Conservation (phyloP, 768 basidiomycete species). For the Paxillus rubicundulus region DNA sequence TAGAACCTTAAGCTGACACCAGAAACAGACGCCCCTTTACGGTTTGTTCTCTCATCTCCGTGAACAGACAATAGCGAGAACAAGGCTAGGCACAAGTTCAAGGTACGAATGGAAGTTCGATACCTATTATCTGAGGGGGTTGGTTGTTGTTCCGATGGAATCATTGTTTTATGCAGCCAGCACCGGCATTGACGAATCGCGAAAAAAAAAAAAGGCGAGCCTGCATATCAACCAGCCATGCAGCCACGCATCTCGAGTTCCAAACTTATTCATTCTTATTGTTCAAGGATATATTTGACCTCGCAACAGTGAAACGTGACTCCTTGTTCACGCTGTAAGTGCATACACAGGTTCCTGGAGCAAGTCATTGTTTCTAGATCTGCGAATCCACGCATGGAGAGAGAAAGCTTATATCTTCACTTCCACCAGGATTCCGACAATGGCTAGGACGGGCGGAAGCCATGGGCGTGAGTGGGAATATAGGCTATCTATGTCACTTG, state of each 20-base stretch:
- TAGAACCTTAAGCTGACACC: no score
- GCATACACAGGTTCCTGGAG: background rate
- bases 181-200: background rate
- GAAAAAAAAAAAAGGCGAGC: background rate
- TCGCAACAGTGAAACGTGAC: constrained; percentile 1
- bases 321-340: constrained; percentile 13
- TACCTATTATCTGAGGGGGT: background rate
- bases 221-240: background rate
- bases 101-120: constrained; percentile 31
- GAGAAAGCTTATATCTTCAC: constrained; percentile 17
- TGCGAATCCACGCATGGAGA: constrained; percentile 2
- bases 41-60: constrained; percentile 12
- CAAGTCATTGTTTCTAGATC: constrained; percentile 4
- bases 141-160: background rate
- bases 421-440: constrained; percentile 12
- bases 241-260: constrained; percentile 15
- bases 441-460: constrained; percentile 2
- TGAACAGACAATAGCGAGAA: constrained; percentile 26
- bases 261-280: constrained; percentile 24
- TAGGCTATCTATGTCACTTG: constrained; percentile 18
- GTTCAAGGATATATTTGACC: constrained; percentile 20
- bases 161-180: constrained; percentile 22
- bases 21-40: background rate
- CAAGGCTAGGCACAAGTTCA: constrained; percentile 27
- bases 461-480: constrained; percentile 13